phyloP scores from a whole-genome alignment of 306 rosid genomes.

The Macrotyloma uniflorum region DNA sequence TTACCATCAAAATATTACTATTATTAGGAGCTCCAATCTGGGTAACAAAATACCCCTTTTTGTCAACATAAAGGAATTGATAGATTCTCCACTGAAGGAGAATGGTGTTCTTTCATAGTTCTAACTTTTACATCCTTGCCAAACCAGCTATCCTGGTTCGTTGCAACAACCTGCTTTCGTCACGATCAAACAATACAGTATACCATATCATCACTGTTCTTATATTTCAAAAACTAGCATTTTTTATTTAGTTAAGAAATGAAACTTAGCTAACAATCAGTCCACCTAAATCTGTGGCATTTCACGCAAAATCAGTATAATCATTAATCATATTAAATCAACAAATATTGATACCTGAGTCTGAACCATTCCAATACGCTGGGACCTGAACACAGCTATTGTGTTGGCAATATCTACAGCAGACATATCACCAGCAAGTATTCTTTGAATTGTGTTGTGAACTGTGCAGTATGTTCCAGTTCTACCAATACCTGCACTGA shows the following conservation, averaged over 20 bases:
- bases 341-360: conserved; percentile 63
- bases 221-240: not conserved
- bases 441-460: conserved; percentile 90
- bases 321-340: conserved; percentile 19
- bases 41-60: not conserved
- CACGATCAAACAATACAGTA: conserved; percentile 22
- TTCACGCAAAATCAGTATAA: conserved; percentile 26
- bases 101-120: conserved; percentile 4
- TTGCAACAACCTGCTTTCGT: conserved; percentile 6
- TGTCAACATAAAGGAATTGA: not conserved
- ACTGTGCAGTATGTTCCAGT: conserved; percentile 92
- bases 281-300: conserved; percentile 2
- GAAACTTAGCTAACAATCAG: not conserved
- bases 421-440: conserved; percentile 88
- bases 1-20: not conserved
- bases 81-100: conserved; percentile 1
- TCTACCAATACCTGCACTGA: conserved; percentile 99
- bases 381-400: conserved; percentile 75
- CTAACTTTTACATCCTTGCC: conserved; percentile 15
- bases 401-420: conserved; percentile 78
- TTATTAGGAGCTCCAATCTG: not conserved
- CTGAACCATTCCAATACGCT: conserved; percentile 96
- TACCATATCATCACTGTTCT: not conserved
- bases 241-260: not conserved
- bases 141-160: conserved; percentile 15